These are phyloP conservation scores for Yarrowia keelungensis DNA, from an alignment of 805 yeast species.

Conservation along the genomic window DNA sequence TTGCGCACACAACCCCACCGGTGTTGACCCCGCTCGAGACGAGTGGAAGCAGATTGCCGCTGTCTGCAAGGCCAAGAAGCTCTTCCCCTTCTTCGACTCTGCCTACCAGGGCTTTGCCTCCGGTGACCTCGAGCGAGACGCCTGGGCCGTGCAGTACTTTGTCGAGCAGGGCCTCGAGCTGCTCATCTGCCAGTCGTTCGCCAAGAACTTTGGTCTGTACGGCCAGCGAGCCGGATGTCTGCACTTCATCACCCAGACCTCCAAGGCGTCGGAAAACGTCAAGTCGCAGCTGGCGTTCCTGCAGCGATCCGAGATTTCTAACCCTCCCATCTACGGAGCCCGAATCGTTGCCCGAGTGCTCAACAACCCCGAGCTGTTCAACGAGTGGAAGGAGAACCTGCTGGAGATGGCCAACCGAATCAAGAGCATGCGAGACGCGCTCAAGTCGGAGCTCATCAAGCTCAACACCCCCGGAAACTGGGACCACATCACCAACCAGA, in stretches of 20 bases:
- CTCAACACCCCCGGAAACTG: constrained; percentile 69
- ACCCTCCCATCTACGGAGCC: constrained; percentile 95
- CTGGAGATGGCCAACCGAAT: constrained; percentile 79
- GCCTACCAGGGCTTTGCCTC: constrained; percentile 96
- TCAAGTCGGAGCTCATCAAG: constrained; percentile 66
- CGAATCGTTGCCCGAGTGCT: constrained; percentile 83
- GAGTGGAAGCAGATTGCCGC: constrained; percentile 82
- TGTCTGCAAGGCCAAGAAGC: constrained; percentile 61
- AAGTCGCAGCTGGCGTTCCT: constrained; percentile 84
- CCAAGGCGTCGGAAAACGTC: constrained; percentile 57
- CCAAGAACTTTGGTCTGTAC: constrained; percentile 93
- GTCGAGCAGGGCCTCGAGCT: constrained; percentile 53
- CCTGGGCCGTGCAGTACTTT: constrained; percentile 59
- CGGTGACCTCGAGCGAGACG: constrained; percentile 80
- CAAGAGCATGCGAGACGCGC: constrained; percentile 68
- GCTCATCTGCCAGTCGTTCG: constrained; percentile 85
- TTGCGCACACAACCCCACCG: constrained; percentile 97
- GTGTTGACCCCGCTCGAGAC: constrained; percentile 82
- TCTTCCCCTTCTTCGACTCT: constrained; percentile 86
- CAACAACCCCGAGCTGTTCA: constrained; percentile 62
- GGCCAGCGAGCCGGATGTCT: constrained; percentile 95
- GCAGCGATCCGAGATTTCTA: constrained; percentile 86
- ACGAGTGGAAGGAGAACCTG: constrained; percentile 84
- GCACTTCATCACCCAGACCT: constrained; percentile 60
- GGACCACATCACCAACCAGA: constrained; percentile 86